Conservation (phyloP, 176 grass and related monocot species). For the Saccharum spontaneum region DNA sequence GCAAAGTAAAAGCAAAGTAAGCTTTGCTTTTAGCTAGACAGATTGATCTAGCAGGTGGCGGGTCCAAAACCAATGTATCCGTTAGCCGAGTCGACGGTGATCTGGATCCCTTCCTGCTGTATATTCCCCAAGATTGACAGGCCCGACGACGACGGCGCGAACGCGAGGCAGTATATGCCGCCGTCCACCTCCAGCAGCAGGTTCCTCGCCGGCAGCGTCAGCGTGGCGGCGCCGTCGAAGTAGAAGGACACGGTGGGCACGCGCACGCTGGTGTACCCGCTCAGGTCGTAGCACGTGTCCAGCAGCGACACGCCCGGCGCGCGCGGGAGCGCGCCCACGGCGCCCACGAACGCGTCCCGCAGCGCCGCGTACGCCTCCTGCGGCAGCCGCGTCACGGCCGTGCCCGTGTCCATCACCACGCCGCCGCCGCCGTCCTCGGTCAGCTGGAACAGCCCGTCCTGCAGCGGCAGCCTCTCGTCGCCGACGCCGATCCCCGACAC, state of each 20-base stretch:
- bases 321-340: conserved; percentile 50
- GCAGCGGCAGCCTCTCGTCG: conserved; percentile 46
- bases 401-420: conserved; percentile 92
- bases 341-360: conserved; percentile 53
- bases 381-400: conserved; percentile 71
- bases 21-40: not conserved
- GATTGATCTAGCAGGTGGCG: conserved; percentile 54
- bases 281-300: conserved; percentile 90
- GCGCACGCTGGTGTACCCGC: conserved; percentile 76
- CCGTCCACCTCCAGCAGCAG: conserved; percentile 71
- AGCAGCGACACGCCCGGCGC: conserved; percentile 59
- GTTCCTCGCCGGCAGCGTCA: conserved; percentile 88
- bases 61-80: conserved; percentile 88
- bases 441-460: conserved; percentile 66
- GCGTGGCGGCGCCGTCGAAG: conserved; percentile 56
- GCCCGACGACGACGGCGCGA: conserved; percentile 62
- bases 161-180: conserved; percentile 79
- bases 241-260: conserved; percentile 91
- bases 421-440: conserved; percentile 69
- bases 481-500: conserved; percentile 72
- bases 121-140: conserved; percentile 85
- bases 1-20: too few species aligned
- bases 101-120: conserved; percentile 89
- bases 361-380: conserved; percentile 60
- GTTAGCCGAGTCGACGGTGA: conserved; percentile 73